phyloP scores from a whole-genome alignment of 257 asterid species.

The Solanum pennellii region DNA sequence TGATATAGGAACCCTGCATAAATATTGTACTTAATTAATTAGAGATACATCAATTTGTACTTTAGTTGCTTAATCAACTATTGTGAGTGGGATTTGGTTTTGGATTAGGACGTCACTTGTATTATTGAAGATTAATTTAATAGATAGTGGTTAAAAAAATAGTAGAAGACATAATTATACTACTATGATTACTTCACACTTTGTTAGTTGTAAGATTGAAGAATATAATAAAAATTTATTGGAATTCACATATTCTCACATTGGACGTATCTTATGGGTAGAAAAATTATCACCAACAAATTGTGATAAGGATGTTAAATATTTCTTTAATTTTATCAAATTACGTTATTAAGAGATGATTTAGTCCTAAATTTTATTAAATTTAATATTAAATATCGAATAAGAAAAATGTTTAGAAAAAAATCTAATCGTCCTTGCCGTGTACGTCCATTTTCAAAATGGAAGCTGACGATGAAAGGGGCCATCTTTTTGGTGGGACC shows the following conservation, averaged over 20 bases:
- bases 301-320: background rate
- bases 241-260: background rate
- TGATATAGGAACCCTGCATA: background rate
- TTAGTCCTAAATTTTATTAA: background rate
- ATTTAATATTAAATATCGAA: accelerated
- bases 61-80: background rate
- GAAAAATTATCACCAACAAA: background rate
- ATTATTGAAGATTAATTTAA: background rate
- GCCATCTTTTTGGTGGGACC: background rate
- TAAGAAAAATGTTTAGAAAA: background rate
- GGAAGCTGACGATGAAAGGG: slow-evolving; percentile 9
- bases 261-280: slow-evolving; percentile 7
- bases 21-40: background rate
- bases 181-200: background rate
- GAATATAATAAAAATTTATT: background rate
- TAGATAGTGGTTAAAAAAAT: background rate
- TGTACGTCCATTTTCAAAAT: slow-evolving; percentile 23
- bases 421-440: slow-evolving; percentile 39
- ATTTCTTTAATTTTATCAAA: background rate
- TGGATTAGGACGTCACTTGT: slow-evolving; percentile 12
- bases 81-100: slow-evolving; percentile 38
- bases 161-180: background rate
- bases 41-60: background rate
- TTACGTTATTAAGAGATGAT: accelerated
- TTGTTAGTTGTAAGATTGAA: background rate